Conservation (phyloP, 2,329 filamentous ascomycete species). For the Beauveria pseudobassiana region DNA sequence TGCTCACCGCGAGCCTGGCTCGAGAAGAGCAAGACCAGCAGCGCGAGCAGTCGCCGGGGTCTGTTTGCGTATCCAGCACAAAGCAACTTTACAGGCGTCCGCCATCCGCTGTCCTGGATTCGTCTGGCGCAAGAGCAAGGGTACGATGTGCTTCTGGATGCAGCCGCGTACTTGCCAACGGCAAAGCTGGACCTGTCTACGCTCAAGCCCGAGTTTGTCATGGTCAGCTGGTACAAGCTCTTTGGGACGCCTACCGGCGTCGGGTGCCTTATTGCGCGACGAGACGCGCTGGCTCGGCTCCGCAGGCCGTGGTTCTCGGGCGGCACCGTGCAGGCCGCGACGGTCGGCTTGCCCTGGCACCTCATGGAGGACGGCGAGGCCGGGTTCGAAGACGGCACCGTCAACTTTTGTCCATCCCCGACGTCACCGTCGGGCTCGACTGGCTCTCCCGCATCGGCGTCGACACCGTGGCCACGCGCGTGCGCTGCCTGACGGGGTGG, state of each 20-base stretch:
- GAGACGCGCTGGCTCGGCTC: slow-evolving; percentile 23
- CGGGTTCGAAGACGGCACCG: slow-evolving; percentile 33
- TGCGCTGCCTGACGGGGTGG: slow-evolving; percentile 30
- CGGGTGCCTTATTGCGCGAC: slow-evolving; percentile 30
- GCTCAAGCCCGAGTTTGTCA: slow-evolving; percentile 31
- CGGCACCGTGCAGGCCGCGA: slow-evolving; percentile 29
- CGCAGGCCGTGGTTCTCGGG: slow-evolving; percentile 32
- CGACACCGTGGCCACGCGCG: slow-evolving; percentile 21
- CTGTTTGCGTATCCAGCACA: slow-evolving; percentile 40
- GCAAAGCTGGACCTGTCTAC: slow-evolving; percentile 24
- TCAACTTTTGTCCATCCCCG: slow-evolving; percentile 33
- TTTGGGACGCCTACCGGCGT: slow-evolving; percentile 36
- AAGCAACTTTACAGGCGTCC: slow-evolving; percentile 37
- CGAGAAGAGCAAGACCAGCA: not conserved
- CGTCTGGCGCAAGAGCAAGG: slow-evolving; percentile 26
- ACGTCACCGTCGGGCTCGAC: slow-evolving; percentile 29
- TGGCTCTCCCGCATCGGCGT: slow-evolving; percentile 26
- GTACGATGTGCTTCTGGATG: slow-evolving; percentile 34
- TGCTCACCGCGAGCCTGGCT: not conserved
- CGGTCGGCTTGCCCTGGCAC: slow-evolving; percentile 26
- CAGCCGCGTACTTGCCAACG: slow-evolving; percentile 33
- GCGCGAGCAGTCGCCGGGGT: slow-evolving; percentile 14
- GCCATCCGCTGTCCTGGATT: slow-evolving; percentile 32
- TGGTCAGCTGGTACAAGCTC: slow-evolving; percentile 34
- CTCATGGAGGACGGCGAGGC: slow-evolving; percentile 20